A percentile compares a stretch with the other conserved stretches of the same genome.
Evolutionary conservation across 73 alveolate species (phyloP).

Genomic region (Tetrahymena thermophila): DNA sequence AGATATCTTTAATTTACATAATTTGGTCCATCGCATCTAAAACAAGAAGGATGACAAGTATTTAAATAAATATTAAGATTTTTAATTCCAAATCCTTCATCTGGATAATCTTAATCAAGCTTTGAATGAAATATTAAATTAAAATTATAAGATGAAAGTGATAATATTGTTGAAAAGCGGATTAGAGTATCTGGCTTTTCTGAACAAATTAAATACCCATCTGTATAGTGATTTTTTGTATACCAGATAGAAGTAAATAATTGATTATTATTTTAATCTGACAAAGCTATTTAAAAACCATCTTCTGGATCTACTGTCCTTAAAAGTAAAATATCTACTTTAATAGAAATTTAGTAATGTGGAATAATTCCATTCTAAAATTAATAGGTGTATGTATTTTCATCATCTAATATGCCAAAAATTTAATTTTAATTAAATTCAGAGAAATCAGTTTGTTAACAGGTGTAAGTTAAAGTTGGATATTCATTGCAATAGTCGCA

Average conservation of each 20-base stretch:
- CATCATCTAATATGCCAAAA: background rate
- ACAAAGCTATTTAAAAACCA: no score
- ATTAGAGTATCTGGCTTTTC: background rate
- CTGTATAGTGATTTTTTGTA: no score
- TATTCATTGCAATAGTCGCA: no score
- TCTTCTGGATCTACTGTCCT: background rate
- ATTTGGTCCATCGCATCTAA: background rate
- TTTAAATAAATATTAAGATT: background rate
- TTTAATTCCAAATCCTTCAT: background rate
- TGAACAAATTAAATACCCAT: background rate
- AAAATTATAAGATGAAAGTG: background rate
- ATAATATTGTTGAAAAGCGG: background rate
- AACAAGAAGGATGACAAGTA: background rate
- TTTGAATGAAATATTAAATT: background rate
- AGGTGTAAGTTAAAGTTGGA: background rate
- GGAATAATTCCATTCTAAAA: background rate
- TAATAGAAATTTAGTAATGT: background rate
- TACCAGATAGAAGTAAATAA: background rate
- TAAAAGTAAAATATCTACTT: background rate
- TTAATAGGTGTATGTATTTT: no score
- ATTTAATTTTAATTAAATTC: background rate
- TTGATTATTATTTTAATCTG: background rate
- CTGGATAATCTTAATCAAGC: background rate
- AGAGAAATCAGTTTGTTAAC: background rate
- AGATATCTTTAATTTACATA: background rate